These are phyloP conservation scores for Leptographium radiaticola DNA, from an alignment of 2,329 filamentous ascomycete species.

Conservation along the genomic window DNA sequence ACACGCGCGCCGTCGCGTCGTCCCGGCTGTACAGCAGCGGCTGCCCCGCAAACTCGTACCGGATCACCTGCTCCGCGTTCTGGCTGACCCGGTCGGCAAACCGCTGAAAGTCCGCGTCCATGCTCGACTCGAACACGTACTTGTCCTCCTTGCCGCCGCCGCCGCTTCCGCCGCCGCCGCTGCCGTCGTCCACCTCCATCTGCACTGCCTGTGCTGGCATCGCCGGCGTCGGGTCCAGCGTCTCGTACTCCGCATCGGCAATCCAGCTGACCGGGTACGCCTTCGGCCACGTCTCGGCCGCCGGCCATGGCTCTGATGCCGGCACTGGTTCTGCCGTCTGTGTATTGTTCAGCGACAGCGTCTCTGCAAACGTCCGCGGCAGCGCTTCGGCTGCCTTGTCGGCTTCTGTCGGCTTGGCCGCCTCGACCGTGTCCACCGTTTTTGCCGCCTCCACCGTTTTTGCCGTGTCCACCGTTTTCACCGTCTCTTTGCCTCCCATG, in stretches of 20 bases:
- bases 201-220: constrained; percentile 34
- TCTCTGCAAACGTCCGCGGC: constrained; percentile 55
- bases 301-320: constrained; percentile 64
- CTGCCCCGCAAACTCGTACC: constrained; percentile 62
- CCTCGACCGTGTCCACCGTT: no score
- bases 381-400: constrained; percentile 20
- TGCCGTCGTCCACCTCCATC: constrained; percentile 30
- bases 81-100: constrained; percentile 68
- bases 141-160: constrained; percentile 46
- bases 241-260: constrained; percentile 83
- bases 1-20: constrained; percentile 57
- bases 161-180: constrained; percentile 13
- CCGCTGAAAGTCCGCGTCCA: constrained; percentile 66
- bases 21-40: constrained; percentile 71
- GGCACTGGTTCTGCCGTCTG: constrained; percentile 20
- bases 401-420: background rate
- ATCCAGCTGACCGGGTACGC: constrained; percentile 69
- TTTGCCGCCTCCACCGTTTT: background rate
- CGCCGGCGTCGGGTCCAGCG: constrained; percentile 48
- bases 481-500: background rate
- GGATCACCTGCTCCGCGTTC: constrained; percentile 71
- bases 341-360: constrained; percentile 57
- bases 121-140: constrained; percentile 57
- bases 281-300: constrained; percentile 45
- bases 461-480: no score